These are phyloP conservation scores for Dendrothele bispora DNA, from an alignment of 768 basidiomycete species.

Conservation along the genomic window DNA sequence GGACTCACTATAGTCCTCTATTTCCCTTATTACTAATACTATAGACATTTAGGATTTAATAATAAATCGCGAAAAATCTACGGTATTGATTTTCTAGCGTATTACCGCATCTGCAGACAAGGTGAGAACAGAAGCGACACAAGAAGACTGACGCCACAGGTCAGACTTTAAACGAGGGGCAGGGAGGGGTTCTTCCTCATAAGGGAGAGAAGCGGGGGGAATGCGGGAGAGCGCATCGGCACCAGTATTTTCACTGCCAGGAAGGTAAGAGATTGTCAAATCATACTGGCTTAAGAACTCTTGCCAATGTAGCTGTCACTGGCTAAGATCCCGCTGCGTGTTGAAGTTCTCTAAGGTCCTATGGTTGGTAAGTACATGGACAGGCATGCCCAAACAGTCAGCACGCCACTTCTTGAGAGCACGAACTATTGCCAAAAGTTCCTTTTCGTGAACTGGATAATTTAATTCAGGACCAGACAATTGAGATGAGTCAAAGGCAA, in stretches of 20 bases:
- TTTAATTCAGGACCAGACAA: constrained; percentile 26
- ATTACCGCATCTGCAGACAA: no score
- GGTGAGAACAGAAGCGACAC: no score
- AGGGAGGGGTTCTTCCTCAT: no score
- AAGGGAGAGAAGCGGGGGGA: constrained; percentile 1
- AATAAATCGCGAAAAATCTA: no score
- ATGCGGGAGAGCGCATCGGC: constrained; percentile 37
- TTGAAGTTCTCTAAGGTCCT: constrained; percentile 32
- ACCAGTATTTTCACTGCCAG: constrained; percentile 31
- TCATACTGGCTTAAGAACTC: constrained; percentile 36
- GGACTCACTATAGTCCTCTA: no score
- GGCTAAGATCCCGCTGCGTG: constrained; percentile 29
- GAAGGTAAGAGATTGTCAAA: constrained; percentile 30
- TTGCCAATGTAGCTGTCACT: constrained; percentile 31
- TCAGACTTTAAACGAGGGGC: no score
- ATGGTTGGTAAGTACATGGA: constrained; percentile 36
- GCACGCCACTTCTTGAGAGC: constrained; percentile 26
- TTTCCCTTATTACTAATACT: no score
- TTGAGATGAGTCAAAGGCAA: constrained; percentile 23
- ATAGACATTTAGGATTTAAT: no score
- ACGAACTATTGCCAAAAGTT: constrained; percentile 34
- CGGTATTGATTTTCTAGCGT: no score
- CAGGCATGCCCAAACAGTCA: constrained; percentile 21
- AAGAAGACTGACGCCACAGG: no score
- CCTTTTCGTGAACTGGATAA: constrained; percentile 39